phyloP scores from a whole-genome alignment of 2,329 filamentous ascomycete species.

The Graphilbum sp. region DNA sequence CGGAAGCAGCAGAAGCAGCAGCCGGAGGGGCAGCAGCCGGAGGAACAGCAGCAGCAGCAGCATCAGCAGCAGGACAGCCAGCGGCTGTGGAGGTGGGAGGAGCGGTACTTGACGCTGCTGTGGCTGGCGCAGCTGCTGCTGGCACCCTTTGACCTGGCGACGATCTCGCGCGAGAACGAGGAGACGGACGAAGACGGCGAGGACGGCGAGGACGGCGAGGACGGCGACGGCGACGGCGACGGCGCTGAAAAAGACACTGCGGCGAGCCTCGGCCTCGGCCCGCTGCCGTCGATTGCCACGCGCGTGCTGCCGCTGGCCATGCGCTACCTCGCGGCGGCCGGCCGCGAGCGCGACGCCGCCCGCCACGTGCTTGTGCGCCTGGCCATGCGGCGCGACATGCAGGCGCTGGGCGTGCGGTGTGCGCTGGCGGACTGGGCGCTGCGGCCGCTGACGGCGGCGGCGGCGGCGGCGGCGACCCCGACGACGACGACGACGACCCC shows the following conservation, averaged over 20 bases:
- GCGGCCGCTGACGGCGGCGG: conserved; percentile 28
- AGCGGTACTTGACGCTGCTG: conserved; percentile 70
- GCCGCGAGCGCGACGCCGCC: conserved; percentile 84
- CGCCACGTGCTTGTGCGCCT: conserved; percentile 66
- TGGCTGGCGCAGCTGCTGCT: conserved; percentile 76
- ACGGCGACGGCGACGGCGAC: conserved; percentile 2
- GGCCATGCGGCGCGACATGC: conserved; percentile 78
- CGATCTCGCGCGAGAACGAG: conserved; percentile 48
- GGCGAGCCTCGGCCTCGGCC: conserved; percentile 28
- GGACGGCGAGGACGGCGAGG: background rate
- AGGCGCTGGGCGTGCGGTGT: conserved; percentile 52
- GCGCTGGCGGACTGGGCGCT: conserved; percentile 58
- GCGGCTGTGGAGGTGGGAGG: conserved; percentile 56
- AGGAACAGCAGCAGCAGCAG: too few relatives aligned
- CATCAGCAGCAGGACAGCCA: background rate
- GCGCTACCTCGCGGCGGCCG: conserved; percentile 54
- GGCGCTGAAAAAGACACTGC: conserved; percentile 1
- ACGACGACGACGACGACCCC: conserved; percentile 12
- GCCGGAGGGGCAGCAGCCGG: too few relatives aligned
- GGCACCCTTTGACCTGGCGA: conserved; percentile 78
- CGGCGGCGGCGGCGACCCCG: conserved; percentile 16
- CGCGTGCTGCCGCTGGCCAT: conserved; percentile 57
- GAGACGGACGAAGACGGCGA: conserved; percentile 4
- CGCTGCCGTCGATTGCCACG: conserved; percentile 52
- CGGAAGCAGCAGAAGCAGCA: conserved; percentile 3